A percentile compares a stretch with the other conserved stretches of the same genome.
Conservation (phyloP, 306 rosid species). For the Inga oerstediana region DNA sequence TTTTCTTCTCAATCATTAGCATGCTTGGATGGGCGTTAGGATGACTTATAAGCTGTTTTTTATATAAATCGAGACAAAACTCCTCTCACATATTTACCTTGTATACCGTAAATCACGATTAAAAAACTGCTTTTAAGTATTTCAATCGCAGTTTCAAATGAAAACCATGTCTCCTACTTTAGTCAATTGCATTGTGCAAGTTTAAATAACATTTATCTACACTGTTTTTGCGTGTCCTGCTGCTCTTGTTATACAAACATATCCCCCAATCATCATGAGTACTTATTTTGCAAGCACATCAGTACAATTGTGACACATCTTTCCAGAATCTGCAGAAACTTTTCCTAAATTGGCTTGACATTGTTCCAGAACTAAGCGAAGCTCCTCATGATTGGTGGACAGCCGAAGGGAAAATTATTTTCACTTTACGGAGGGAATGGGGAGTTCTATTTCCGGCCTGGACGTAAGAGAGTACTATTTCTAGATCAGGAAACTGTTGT, state of each 20-base stretch:
- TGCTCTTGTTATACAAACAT: not conserved
- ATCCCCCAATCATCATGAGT: not conserved
- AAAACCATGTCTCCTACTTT: not conserved
- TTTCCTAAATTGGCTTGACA: slow-evolving; percentile 6
- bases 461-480: not conserved
- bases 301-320: not conserved
- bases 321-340: not conserved
- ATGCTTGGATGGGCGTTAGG: no score
- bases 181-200: not conserved
- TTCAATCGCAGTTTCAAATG: no score
- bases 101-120: no score
- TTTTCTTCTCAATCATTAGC: not conserved
- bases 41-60: no score
- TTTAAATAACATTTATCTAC: not conserved
- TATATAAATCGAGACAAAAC: no score
- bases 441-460: not conserved
- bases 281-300: not conserved
- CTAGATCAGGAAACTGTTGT: not conserved
- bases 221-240: not conserved
- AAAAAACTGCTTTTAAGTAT: no score
- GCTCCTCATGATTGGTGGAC: slow-evolving; percentile 9
- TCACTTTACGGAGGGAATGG: not conserved
- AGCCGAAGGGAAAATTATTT: slow-evolving; percentile 23
- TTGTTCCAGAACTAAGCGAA: not conserved
- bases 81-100: no score